Evolutionary conservation across 192 early-diverging fungal species (phyloP).

Genomic region (Entomortierella parvispora): DNA sequence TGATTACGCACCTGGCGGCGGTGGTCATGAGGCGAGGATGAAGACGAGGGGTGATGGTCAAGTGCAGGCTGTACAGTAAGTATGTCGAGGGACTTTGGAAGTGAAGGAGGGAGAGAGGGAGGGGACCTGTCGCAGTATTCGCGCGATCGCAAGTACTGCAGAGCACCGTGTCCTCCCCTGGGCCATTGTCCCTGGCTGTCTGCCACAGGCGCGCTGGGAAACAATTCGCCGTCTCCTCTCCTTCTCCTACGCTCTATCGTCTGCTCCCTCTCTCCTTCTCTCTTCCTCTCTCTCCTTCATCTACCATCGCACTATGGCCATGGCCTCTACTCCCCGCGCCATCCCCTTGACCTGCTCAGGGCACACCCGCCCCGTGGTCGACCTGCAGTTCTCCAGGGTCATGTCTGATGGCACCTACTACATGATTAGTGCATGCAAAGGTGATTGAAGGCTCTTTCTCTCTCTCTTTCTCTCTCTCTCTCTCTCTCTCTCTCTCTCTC

Average conservation of each 20-base stretch:
- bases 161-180: too few species aligned
- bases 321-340: constrained; percentile 59
- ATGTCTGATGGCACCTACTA: constrained; percentile 77
- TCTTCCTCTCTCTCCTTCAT: not conserved
- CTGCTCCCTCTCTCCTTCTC: constrained; percentile 1
- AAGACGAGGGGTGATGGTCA: not conserved
- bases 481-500: not conserved
- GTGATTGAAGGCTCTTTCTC: constrained; percentile 30
- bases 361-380: constrained; percentile 90
- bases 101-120: too few species aligned
- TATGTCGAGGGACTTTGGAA: too few species aligned
- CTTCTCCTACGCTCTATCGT: not conserved
- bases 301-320: constrained; percentile 22
- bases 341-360: constrained; percentile 91
- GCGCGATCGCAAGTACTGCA: too few species aligned
- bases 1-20: constrained; percentile 39
- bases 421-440: constrained; percentile 92
- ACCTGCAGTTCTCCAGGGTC: constrained; percentile 83
- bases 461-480: not conserved
- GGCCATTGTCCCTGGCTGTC: too few species aligned
- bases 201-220: too few species aligned
- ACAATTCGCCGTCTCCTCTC: not conserved
- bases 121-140: too few species aligned
- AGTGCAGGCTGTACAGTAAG: not conserved
- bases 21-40: constrained; percentile 46